Percentiles rank a stretch among this genome's conserved stretches.
Conservation (phyloP, 768 basidiomycete species). For the Mycena epipterygia region DNA sequence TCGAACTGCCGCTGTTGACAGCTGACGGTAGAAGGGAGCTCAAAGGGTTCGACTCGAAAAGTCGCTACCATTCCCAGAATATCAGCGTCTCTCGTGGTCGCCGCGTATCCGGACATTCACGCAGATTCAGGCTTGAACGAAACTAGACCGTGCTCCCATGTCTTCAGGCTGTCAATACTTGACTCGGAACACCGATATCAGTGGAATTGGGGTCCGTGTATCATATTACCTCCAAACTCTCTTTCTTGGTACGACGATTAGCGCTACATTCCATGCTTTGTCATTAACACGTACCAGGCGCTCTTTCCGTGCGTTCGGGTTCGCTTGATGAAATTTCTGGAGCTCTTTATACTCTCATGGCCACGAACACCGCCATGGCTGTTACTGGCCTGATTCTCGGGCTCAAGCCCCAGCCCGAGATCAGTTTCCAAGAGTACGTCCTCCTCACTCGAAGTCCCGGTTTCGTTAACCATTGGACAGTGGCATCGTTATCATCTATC, state of each 20-base stretch:
- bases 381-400: slow-evolving; percentile 6
- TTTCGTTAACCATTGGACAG: neutral
- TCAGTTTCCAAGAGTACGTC: slow-evolving; percentile 13
- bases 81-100: too few relatives aligned
- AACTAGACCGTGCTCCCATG: too few relatives aligned
- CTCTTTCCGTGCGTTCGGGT: slow-evolving; percentile 17
- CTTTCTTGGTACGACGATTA: neutral
- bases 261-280: slow-evolving; percentile 11
- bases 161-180: too few relatives aligned
- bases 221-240: slow-evolving; percentile 12
- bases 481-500: neutral
- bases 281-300: slow-evolving; percentile 1
- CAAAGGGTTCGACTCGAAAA: too few relatives aligned
- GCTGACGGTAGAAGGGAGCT: too few relatives aligned
- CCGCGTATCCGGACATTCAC: too few relatives aligned
- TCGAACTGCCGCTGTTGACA: too few relatives aligned
- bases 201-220: slow-evolving; percentile 8
- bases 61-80: too few relatives aligned
- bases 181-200: slow-evolving; percentile 6
- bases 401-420: slow-evolving; percentile 1
- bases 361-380: slow-evolving; percentile 19
- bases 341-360: slow-evolving; percentile 22
- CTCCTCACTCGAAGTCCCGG: neutral
- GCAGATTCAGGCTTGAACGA: too few relatives aligned
- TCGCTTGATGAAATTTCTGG: slow-evolving; percentile 14